A percentile compares a stretch with the other conserved stretches of the same genome.
These are phyloP conservation scores for Colletotrichum phormii DNA, from an alignment of 2,329 filamentous ascomycete species.

Conservation along the genomic window DNA sequence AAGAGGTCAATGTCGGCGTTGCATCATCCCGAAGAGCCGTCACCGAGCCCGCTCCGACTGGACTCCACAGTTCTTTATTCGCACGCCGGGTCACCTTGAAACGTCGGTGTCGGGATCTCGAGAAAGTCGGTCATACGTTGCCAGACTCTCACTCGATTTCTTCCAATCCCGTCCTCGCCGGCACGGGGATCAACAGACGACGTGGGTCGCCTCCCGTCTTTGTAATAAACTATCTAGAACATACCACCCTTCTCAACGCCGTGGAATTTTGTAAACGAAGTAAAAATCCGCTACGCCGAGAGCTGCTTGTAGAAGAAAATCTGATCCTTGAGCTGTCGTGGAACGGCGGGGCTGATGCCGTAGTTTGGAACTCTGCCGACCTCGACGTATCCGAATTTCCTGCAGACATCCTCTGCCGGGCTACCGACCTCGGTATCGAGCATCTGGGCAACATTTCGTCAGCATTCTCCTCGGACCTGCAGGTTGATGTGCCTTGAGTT, in stretches of 20 bases:
- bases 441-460: conserved; percentile 48
- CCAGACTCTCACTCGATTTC: conserved; percentile 2
- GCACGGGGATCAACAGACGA: not conserved
- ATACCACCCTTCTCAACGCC: conserved; percentile 8
- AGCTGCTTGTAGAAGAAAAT: conserved; percentile 72
- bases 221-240: conserved; percentile 20
- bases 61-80: not conserved
- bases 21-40: not conserved
- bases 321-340: conserved; percentile 60
- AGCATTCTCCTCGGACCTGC: not conserved
- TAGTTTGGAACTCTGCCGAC: conserved; percentile 67
- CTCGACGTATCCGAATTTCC: conserved; percentile 66
- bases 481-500: not conserved
- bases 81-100: not conserved
- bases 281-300: not conserved
- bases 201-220: conserved; percentile 20
- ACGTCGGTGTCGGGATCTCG: not conserved
- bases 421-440: conserved; percentile 65
- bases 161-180: conserved; percentile 3
- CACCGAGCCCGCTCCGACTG: not conserved
- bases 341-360: conserved; percentile 56
- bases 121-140: not conserved
- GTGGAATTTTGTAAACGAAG: not conserved
- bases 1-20: not conserved
- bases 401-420: conserved; percentile 65